Conservation (phyloP, 495 filamentous ascomycete species). For the Amniculicola lignicola region DNA sequence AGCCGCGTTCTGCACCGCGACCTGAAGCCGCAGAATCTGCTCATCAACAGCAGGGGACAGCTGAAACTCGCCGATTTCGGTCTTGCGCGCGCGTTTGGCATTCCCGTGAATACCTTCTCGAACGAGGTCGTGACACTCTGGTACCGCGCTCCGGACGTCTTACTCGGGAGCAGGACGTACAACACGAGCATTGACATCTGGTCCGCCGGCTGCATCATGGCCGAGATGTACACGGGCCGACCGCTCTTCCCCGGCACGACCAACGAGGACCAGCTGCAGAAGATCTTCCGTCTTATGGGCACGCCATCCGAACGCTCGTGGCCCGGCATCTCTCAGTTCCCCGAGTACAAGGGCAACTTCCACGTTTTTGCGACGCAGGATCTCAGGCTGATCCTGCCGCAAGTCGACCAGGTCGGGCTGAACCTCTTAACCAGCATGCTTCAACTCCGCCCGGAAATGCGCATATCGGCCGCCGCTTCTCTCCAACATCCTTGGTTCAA, state of each 20-base stretch:
- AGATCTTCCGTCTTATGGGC: conserved; percentile 83
- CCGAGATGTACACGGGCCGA: conserved; percentile 79
- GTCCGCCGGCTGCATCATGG: conserved; percentile 90
- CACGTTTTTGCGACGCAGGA: conserved; percentile 96
- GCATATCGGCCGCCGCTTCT: conserved; percentile 79
- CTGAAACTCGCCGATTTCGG: conserved; percentile 98
- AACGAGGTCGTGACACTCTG: conserved; percentile 93
- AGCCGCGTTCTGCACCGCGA: conserved; percentile 94
- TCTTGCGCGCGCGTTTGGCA: conserved; percentile 81
- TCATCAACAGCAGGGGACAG: conserved; percentile 91
- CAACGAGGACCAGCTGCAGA: conserved; percentile 74
- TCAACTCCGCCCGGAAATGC: conserved; percentile 86
- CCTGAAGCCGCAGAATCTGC: conserved; percentile 98
- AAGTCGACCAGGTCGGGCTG: conserved; percentile 81
- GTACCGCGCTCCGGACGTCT: conserved; percentile 82
- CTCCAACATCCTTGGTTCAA: conserved; percentile 89
- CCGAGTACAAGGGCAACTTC: conserved; percentile 91
- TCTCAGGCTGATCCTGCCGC: conserved; percentile 76
- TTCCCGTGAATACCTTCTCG: conserved; percentile 87
- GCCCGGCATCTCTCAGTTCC: conserved; percentile 84
- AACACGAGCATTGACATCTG: conserved; percentile 89
- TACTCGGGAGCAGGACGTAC: conserved; percentile 88
- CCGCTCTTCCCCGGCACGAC: conserved; percentile 81
- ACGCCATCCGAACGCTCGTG: conserved; percentile 94
- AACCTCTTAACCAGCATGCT: conserved; percentile 87